Evolutionary conservation across 1,139 yeast species (phyloP).

Genomic region (Diutina scorzettiae): DNA sequence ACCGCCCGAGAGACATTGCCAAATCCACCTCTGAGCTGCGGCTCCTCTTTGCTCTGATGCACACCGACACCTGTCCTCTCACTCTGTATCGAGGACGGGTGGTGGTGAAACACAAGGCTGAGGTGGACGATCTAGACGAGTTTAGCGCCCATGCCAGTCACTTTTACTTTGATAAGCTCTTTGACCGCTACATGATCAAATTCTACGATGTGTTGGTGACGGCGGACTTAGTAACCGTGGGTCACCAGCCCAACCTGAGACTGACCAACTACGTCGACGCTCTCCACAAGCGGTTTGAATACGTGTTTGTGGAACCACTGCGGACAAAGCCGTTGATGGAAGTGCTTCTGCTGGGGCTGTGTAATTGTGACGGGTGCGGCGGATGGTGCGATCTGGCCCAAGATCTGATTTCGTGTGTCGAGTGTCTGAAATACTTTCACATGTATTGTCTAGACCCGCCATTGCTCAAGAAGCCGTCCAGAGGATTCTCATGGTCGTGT

Average conservation of each 20-base stretch:
- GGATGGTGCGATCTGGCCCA: constrained; percentile 62
- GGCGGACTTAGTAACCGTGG: constrained; percentile 31
- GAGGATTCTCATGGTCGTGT: constrained; percentile 94
- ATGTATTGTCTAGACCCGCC: constrained; percentile 87
- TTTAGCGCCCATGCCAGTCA: constrained; percentile 50
- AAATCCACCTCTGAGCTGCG: constrained; percentile 61
- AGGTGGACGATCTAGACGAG: constrained; percentile 45
- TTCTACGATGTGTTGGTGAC: constrained; percentile 59
- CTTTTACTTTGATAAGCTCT: constrained; percentile 79
- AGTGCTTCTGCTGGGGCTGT: constrained; percentile 11
- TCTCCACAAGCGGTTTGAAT: constrained; percentile 56
- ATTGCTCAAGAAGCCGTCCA: constrained; percentile 59
- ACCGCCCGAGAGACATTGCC: constrained; percentile 78
- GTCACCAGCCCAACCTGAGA: constrained; percentile 39
- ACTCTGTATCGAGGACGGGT: constrained; percentile 68
- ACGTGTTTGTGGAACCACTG: constrained; percentile 65
- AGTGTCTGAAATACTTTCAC: constrained; percentile 60
- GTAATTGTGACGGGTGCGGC: constrained; percentile 58
- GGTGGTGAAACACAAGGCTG: constrained; percentile 54
- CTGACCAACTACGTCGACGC: constrained; percentile 47
- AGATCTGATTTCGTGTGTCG: constrained; percentile 54
- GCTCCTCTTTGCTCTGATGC: constrained; percentile 73
- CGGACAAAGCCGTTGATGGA: constrained; percentile 51
- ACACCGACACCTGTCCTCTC: constrained; percentile 74
- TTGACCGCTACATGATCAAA: constrained; percentile 76